A percentile compares a stretch with the other conserved stretches of the same genome.
These are phyloP conservation scores for Cornus kousa DNA, from an alignment of 148 eudicot genomes.

Conservation along the genomic window DNA sequence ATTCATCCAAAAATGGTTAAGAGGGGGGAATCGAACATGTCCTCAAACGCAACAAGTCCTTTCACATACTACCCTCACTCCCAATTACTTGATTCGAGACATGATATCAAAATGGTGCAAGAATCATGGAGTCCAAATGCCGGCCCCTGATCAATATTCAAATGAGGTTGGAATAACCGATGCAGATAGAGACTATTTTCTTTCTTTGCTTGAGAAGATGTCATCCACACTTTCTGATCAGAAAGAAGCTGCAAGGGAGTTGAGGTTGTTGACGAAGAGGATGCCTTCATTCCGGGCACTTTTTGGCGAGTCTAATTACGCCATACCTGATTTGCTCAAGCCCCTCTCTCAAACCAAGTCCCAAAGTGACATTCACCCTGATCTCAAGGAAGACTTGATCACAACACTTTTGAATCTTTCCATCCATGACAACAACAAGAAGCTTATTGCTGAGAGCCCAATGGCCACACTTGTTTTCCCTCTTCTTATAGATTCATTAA, in stretches of 20 bases:
- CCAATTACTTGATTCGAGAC: conserved; percentile 63
- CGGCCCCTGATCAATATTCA: conserved; percentile 36
- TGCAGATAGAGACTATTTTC: conserved; percentile 61
- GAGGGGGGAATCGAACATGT: conserved; percentile 76
- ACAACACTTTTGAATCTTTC: conserved; percentile 86
- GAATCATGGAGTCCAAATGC: conserved; percentile 42
- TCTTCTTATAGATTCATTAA: conserved; percentile 59
- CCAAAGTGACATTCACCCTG: conserved; percentile 29
- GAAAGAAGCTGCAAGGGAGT: conserved; percentile 78
- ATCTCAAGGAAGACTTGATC: conserved; percentile 82
- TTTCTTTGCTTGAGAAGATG: conserved; percentile 55
- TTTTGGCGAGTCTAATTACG: conserved; percentile 62
- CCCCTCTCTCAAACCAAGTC: conserved; percentile 41
- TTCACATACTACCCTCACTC: conserved; percentile 69
- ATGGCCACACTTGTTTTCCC: conserved; percentile 39
- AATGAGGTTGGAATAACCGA: conserved; percentile 51
- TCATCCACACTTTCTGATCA: conserved; percentile 65
- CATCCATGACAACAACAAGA: conserved; percentile 88
- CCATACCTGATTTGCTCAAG: conserved; percentile 51
- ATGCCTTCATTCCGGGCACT: conserved; percentile 78
- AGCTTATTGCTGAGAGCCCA: conserved; percentile 82
- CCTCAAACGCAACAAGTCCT: conserved; percentile 90
- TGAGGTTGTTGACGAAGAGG: conserved; percentile 68
- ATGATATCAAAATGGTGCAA: conserved; percentile 81
- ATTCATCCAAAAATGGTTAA: conserved; percentile 82